Evolutionary conservation across 2,329 filamentous ascomycete species (phyloP).

Genomic region (Botrytis cinerea): DNA sequence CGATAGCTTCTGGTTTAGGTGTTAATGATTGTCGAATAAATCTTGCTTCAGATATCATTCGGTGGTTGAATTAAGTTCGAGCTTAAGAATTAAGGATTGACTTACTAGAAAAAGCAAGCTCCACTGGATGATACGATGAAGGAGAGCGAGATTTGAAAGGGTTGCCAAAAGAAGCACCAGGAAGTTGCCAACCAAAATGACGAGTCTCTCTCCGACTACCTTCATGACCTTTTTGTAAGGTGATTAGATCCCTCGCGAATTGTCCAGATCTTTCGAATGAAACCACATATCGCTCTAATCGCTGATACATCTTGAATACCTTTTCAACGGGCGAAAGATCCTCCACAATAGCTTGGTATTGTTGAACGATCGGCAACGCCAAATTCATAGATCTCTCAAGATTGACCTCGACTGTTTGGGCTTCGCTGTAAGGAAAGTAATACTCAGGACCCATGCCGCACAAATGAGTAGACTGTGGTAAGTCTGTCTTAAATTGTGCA

Average conservation of each 20-base stretch:
- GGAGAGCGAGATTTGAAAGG: constrained; percentile 6
- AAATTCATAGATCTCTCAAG: constrained; percentile 8
- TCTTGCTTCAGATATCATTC: neutral
- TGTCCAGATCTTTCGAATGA: constrained; percentile 7
- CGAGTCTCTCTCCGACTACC: neutral
- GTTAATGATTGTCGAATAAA: neutral
- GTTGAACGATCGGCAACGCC: neutral
- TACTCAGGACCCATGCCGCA: neutral
- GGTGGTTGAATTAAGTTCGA: neutral
- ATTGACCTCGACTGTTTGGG: neutral
- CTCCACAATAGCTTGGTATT: constrained; percentile 7
- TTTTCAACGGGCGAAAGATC: constrained; percentile 15
- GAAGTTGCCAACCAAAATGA: constrained; percentile 21
- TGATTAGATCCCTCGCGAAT: neutral
- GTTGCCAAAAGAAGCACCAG: constrained; percentile 12
- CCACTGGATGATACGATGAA: constrained; percentile 17
- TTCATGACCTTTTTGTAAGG: constrained; percentile 6
- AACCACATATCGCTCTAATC: neutral
- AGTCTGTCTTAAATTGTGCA: neutral
- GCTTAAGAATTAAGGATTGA: neutral
- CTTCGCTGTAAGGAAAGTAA: constrained; percentile 18
- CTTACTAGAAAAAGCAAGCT: constrained; percentile 20
- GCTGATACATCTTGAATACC: constrained; percentile 14
- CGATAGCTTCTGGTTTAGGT: neutral
- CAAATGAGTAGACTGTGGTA: neutral